Conservation (phyloP, 257 asterid species). For the Nicotiana attenuata region DNA sequence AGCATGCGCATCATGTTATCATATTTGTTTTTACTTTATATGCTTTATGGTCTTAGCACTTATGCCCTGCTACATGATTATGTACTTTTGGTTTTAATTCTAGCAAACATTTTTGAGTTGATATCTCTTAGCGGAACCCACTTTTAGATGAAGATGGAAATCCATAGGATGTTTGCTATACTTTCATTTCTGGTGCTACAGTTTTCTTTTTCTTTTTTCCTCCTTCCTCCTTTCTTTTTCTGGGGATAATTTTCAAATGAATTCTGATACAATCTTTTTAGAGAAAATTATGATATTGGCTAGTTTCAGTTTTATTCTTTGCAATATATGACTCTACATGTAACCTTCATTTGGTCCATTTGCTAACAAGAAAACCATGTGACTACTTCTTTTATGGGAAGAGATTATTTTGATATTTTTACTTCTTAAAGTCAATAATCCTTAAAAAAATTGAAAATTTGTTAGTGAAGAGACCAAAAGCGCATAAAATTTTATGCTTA, state of each 20-base stretch:
- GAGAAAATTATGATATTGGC: neutral
- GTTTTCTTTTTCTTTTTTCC: neutral
- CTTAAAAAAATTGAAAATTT: neutral
- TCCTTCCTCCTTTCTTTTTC: neutral
- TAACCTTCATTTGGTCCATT: neutral
- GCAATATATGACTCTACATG: neutral
- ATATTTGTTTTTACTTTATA: slow-evolving; percentile 24
- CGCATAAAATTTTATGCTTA: neutral
- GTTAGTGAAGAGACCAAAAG: neutral
- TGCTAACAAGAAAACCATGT: neutral
- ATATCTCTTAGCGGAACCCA: slow-evolving; percentile 1
- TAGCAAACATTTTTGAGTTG: neutral
- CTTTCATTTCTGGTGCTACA: neutral
- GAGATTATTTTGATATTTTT: neutral
- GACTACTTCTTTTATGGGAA: neutral
- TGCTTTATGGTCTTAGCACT: neutral
- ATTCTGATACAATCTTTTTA: neutral
- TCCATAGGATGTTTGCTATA: neutral
- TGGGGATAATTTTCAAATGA: neutral
- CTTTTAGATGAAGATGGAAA: neutral
- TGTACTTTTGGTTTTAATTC: neutral
- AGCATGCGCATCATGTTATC: slow-evolving; percentile 33
- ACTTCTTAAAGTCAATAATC: neutral
- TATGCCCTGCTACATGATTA: slow-evolving; percentile 1
- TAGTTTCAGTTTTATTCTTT: neutral